Conservation (phyloP, 2,329 filamentous ascomycete genomes). For the Botrytis medusae region DNA sequence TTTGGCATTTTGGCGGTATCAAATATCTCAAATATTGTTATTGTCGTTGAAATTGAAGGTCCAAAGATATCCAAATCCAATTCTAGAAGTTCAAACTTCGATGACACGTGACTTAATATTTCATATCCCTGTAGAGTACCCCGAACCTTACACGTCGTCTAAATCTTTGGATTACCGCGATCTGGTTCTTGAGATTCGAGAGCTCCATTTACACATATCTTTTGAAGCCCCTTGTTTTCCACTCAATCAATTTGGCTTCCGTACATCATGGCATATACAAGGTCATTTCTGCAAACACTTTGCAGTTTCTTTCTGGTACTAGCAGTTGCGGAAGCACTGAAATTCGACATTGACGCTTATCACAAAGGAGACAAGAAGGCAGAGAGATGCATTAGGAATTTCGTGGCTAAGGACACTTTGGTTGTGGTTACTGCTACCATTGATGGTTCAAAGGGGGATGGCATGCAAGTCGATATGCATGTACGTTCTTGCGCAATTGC, state of each 20-base stretch:
- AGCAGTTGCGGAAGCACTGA: conserved; percentile 66
- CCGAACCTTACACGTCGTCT: conserved; percentile 32
- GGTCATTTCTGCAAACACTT: conserved; percentile 57
- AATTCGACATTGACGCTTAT: conserved; percentile 85
- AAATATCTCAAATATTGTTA: conserved; percentile 12
- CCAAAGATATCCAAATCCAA: conserved; percentile 24
- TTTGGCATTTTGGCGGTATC: conserved; percentile 69
- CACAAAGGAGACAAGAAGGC: conserved; percentile 62
- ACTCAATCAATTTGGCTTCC: conserved; percentile 4
- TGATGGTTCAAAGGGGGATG: conserved; percentile 83
- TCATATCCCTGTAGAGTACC: conserved; percentile 26
- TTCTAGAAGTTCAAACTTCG: conserved; percentile 16
- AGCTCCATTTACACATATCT: conserved; percentile 22
- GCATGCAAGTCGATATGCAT: conserved; percentile 91
- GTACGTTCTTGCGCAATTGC: conserved; percentile 52
- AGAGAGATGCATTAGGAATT: conserved; percentile 94
- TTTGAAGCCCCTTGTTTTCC: neutral
- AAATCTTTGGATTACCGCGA: conserved; percentile 24
- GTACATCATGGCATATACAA: conserved; percentile 50
- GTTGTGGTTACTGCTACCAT: conserved; percentile 93
- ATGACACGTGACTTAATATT: conserved; percentile 22
- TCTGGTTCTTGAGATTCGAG: conserved; percentile 24
- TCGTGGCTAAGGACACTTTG: conserved; percentile 85
- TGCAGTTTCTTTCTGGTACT: conserved; percentile 58
- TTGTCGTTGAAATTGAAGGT: conserved; percentile 13